phyloP scores from a whole-genome alignment of 2,329 filamentous ascomycete genomes.

The Ophioceras dolichostomum region DNA sequence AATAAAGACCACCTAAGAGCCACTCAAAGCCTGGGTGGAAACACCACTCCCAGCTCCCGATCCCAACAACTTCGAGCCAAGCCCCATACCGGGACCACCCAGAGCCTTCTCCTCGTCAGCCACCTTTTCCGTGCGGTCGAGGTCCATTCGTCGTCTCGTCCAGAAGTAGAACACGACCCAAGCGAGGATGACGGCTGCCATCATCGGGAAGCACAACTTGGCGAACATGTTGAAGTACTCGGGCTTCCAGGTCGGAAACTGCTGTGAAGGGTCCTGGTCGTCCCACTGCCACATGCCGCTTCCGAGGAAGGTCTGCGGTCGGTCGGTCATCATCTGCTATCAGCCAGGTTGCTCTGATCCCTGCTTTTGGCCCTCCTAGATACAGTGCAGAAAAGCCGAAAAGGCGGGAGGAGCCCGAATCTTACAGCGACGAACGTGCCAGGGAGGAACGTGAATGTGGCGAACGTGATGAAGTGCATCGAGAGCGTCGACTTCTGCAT shows the following conservation, averaged over 20 bases:
- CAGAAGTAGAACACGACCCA: background rate
- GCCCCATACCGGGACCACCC: too few species aligned
- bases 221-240: constrained; percentile 1
- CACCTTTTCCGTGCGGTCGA: too few species aligned
- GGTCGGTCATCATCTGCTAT: too few species aligned
- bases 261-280: background rate
- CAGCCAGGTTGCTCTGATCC: too few species aligned
- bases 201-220: constrained; percentile 1
- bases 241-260: constrained; percentile 1
- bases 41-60: too few species aligned
- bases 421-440: constrained; percentile 4
- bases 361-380: too few species aligned
- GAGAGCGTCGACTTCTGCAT: background rate
- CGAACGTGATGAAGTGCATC: constrained; percentile 3
- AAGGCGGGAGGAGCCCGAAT: background rate
- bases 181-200: background rate
- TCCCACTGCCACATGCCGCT: constrained; percentile 3
- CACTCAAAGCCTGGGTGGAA: too few species aligned
- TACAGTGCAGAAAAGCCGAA: too few species aligned
- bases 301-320: constrained; percentile 1
- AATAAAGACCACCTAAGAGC: too few species aligned
- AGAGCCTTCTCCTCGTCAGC: too few species aligned
- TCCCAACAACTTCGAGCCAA: too few species aligned
- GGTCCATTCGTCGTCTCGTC: too few species aligned
- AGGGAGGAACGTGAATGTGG: constrained; percentile 1